Base-by-base conservation (phyloP, 345 rosid genomes). In the Rubroshorea leprosula region DNA sequence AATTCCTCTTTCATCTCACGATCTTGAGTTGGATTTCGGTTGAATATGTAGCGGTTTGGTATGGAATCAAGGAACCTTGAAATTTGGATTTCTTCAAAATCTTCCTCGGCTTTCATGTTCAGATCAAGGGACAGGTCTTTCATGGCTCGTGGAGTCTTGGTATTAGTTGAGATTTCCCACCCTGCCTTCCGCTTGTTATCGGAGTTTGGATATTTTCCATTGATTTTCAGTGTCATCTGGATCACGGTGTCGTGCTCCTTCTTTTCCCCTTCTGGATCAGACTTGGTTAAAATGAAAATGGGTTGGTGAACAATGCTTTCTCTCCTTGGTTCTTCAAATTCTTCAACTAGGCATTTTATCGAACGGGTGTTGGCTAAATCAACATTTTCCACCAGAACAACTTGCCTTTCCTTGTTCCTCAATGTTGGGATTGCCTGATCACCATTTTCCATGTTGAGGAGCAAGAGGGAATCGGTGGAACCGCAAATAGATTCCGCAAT, bases 111-210 rank as follows among this genome's bases (percentile, higher is more conserved):
- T 57, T 64, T 78, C 66, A 80, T 67, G 78, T 90, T 90, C 5
- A 90, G 86, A 61, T 90, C 97, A 44, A 90, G 85, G 24, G 64
- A 80, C 44, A 80, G 64, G 47, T 68, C 78, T 55, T 70, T 72
- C 62, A 72, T 74, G 19, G 50, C 51, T 72, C 80, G 81, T 16
- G 75, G 71, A 51, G 44, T 65, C 73, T 81, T 83, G 43, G 2
- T 71, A 72, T 58, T 80, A 58, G 60, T 66, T 5, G 76, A 54
- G 47, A 45, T 62, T n/a, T 67, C 81, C 55, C 49, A 64, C 60
- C 83, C 89, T 0, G 69, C 55, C 78, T 82, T 85, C 51, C 94
- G 79, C 82, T 90, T 87, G 67, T 65, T 72, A 29, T 71, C 70
- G 1, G 57, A 27, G 49, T 53, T 54, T 8, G 48, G 45, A n/a